Evolutionary conservation across 441 rosid genomes (phyloP).

Genomic region (Populus hybrid): DNA sequence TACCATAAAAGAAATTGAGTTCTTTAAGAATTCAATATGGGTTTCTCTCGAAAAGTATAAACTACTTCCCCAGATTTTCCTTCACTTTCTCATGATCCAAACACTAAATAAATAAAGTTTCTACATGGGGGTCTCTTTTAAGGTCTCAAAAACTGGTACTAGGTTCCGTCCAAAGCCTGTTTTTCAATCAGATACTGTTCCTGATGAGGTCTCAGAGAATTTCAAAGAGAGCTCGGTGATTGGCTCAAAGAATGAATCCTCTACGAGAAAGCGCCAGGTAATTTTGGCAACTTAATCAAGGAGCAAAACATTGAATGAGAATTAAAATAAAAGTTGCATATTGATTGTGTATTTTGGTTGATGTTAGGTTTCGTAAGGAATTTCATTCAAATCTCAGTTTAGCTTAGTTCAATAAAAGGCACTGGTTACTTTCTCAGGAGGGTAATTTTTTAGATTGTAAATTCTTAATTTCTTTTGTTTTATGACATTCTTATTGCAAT

Average conservation of each 20-base stretch:
- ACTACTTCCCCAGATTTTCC: neutral
- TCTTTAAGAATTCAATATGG: neutral
- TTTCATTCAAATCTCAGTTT: neutral
- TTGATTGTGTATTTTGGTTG: neutral
- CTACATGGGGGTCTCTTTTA: constrained; percentile 81
- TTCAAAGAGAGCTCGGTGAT: constrained; percentile 33
- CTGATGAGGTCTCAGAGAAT: constrained; percentile 36
- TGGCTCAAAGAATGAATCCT: constrained; percentile 25
- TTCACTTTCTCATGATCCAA: constrained; percentile 8
- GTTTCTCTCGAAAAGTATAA: neutral
- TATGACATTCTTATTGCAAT: neutral
- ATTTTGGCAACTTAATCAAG: constrained; percentile 1
- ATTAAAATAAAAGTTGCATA: neutral
- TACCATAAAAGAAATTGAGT: neutral
- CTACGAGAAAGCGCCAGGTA: constrained; percentile 46
- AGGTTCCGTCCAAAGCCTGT: constrained; percentile 57
- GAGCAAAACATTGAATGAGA: neutral
- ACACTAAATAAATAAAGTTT: neutral
- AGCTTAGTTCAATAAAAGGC: neutral
- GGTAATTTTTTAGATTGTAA: neutral
- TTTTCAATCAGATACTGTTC: constrained; percentile 35
- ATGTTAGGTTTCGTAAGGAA: neutral
- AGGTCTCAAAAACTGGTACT: constrained; percentile 69
- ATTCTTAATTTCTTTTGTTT: neutral
- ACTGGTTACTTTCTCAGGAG: neutral